Conservation (phyloP, 78 protist genomes). For the Planoprotostelium fungivorum region DNA sequence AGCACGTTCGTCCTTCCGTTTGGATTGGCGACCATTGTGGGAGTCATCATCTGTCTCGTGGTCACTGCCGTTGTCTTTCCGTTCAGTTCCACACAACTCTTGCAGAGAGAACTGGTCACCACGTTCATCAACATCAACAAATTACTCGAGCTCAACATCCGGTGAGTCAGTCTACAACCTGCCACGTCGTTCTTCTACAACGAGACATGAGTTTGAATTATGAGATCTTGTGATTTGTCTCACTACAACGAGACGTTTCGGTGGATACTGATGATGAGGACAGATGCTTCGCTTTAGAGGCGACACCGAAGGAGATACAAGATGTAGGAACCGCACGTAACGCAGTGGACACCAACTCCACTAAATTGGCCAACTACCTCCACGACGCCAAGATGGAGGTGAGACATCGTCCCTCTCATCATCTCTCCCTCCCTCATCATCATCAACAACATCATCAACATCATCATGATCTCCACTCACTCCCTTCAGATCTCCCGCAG, state of each 20-base stretch:
- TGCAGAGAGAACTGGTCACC: not conserved
- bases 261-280: not conserved
- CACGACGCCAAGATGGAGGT: conserved; percentile 2
- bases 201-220: too few species aligned
- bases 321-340: not conserved
- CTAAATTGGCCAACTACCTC: not conserved
- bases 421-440: not conserved
- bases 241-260: too few species aligned
- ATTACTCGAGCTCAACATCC: not conserved
- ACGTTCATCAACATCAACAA: not conserved
- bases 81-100: not conserved
- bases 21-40: not conserved
- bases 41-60: not conserved
- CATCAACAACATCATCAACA: not conserved
- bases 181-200: too few species aligned
- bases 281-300: not conserved
- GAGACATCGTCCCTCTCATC: too few species aligned
- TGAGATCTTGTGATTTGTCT: too few species aligned
- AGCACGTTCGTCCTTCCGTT: not conserved
- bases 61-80: not conserved
- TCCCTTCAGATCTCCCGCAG: not conserved
- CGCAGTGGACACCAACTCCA: not conserved
- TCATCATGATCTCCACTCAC: not conserved
- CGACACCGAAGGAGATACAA: not conserved
- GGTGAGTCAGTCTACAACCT: too few species aligned